phyloP scores from a whole-genome alignment of 441 rosid genomes.

The Erodium trifolium region DNA sequence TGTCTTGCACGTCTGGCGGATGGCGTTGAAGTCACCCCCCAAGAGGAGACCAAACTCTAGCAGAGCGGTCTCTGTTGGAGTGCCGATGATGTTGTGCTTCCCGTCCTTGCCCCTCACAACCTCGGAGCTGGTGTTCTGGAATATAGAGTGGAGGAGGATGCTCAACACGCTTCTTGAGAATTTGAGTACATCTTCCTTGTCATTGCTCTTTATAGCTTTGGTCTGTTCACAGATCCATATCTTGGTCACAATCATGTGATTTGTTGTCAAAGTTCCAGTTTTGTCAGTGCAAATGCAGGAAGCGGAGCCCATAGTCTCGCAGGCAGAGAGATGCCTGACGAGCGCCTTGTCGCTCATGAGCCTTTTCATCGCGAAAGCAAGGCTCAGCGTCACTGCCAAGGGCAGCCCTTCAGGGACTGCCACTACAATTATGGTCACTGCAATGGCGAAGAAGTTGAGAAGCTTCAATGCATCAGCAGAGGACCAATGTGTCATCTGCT shows the following conservation, averaged over 20 bases:
- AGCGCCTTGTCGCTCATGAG: conserved; percentile 44
- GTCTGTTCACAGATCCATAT: conserved; percentile 38
- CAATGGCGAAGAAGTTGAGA: conserved; percentile 38
- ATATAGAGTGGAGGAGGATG: conserved; percentile 47
- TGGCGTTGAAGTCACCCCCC: conserved; percentile 42
- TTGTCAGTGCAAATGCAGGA: conserved; percentile 44
- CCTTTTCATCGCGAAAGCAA: conserved; percentile 49
- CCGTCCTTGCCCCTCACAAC: conserved; percentile 47
- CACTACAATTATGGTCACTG: conserved; percentile 44
- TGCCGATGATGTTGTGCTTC: conserved; percentile 40
- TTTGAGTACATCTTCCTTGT: conserved; percentile 23
- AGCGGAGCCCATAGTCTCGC: conserved; percentile 50
- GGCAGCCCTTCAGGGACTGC: conserved; percentile 51
- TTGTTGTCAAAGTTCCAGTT: conserved; percentile 45
- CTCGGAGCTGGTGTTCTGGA: conserved; percentile 54
- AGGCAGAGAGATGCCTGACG: conserved; percentile 43
- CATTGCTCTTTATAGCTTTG: conserved; percentile 17
- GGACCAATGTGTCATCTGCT: conserved; percentile 34
- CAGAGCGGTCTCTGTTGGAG: conserved; percentile 61
- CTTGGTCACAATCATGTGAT: conserved; percentile 37
- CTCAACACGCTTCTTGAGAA: conserved; percentile 25
- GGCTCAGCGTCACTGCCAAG: conserved; percentile 44
- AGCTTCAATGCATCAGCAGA: conserved; percentile 33
- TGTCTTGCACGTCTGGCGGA: conserved; percentile 32
- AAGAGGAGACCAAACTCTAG: conserved; percentile 53